These are phyloP conservation scores for Cutaneotrichosporon spelunceum DNA, from an alignment of 1,284 basidiomycete genomes.

Conservation along the genomic window DNA sequence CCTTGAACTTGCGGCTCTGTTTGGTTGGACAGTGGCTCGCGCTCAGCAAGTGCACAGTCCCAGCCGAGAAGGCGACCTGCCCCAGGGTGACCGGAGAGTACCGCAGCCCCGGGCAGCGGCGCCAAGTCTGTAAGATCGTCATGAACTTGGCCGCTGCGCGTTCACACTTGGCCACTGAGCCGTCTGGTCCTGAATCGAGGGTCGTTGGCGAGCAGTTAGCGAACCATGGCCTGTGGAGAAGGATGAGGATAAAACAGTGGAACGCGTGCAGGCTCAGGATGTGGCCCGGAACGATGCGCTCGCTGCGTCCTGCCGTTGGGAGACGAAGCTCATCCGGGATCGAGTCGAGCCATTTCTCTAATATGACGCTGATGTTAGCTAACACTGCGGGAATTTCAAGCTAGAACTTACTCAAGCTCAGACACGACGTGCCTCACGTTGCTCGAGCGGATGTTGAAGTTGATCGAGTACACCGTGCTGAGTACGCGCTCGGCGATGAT, in stretches of 20 bases:
- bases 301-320: constrained; percentile 4
- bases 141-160: constrained; percentile 25
- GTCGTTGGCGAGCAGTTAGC: background rate
- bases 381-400: background rate
- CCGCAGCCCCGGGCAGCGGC: constrained; percentile 33
- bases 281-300: constrained; percentile 22
- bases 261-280: constrained; percentile 30
- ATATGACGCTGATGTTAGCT: constrained; percentile 9
- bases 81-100: constrained; percentile 33
- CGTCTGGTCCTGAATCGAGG: constrained; percentile 5
- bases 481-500: constrained; percentile 28
- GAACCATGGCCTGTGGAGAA: constrained; percentile 33
- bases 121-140: constrained; percentile 26
- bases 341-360: constrained; percentile 26
- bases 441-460: constrained; percentile 18
- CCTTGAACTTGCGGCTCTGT: constrained; percentile 17
- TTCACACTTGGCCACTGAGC: constrained; percentile 21
- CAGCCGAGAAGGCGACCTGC: constrained; percentile 37
- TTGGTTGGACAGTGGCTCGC: constrained; percentile 25
- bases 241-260: constrained; percentile 28
- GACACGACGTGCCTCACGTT: constrained; percentile 22
- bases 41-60: constrained; percentile 34
- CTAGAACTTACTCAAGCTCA: constrained; percentile 17
- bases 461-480: constrained; percentile 21
- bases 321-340: constrained; percentile 23